Conservation (phyloP, 257 asterid genomes). For the Coffea canephora region DNA sequence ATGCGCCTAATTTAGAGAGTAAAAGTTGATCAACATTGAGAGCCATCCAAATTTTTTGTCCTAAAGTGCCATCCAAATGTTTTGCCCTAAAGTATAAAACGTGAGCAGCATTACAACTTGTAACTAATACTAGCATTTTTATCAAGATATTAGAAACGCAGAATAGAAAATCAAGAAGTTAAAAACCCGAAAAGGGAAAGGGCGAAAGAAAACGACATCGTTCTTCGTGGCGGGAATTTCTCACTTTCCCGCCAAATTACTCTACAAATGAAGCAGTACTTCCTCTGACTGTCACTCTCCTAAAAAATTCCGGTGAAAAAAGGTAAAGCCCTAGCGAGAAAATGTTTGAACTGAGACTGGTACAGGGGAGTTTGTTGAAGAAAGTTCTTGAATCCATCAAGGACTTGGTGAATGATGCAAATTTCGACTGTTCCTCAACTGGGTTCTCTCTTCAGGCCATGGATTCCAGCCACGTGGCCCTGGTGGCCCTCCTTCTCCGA, state of each 20-base stretch:
- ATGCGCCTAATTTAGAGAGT: too few relatives aligned
- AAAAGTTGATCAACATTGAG: too few relatives aligned
- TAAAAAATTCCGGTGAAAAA: background rate
- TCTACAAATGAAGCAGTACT: background rate
- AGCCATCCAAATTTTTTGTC: too few relatives aligned
- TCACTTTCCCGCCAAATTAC: conserved; percentile 19
- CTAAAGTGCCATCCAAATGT: too few relatives aligned
- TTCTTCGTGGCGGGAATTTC: conserved; percentile 5
- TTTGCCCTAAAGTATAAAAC: too few relatives aligned
- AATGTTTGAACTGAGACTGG: conserved; percentile 43
- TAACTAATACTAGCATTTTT: too few relatives aligned
- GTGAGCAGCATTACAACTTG: too few relatives aligned
- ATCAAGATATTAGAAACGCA: too few relatives aligned
- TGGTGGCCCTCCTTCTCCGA: conserved; percentile 39
- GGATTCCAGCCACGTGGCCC: conserved; percentile 45
- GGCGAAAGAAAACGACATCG: too few relatives aligned
- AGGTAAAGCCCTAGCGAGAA: background rate
- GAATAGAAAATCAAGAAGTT: too few relatives aligned
- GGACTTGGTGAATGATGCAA: conserved; percentile 41
- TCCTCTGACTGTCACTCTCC: background rate
- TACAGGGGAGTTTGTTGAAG: conserved; percentile 42
- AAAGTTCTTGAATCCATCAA: conserved; percentile 38
- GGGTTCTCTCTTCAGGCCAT: conserved; percentile 45
- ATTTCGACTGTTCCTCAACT: conserved; percentile 41
- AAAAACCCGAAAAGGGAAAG: background rate